Percentiles rank a stretch among this genome's conserved stretches.
phyloP scores from a whole-genome alignment of 2,329 filamentous ascomycete species.

The Exophiala sideris region DNA sequence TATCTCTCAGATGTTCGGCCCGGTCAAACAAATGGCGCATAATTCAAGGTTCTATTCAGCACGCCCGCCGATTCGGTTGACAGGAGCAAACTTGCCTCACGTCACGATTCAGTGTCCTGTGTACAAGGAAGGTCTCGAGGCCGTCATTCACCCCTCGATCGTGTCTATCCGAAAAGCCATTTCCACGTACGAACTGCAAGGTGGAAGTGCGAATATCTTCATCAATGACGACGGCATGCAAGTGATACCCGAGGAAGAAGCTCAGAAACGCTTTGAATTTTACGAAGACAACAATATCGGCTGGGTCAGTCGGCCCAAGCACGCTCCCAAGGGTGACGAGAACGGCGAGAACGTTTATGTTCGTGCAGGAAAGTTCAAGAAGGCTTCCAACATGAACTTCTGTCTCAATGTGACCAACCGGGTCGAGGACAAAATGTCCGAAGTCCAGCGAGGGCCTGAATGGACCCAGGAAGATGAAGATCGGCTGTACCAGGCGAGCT shows the following conservation, averaged over 20 bases:
- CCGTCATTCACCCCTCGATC: constrained; percentile 61
- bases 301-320: constrained; percentile 49
- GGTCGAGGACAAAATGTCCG: constrained; percentile 57
- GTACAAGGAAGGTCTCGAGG: constrained; percentile 76
- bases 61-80: constrained; percentile 26
- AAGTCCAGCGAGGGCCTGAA: constrained; percentile 6
- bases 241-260: constrained; percentile 41
- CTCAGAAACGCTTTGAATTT: constrained; percentile 44
- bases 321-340: constrained; percentile 44
- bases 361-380: constrained; percentile 66
- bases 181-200: constrained; percentile 56
- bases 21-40: constrained; percentile 40
- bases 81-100: constrained; percentile 39
- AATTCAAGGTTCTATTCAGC: constrained; percentile 47
- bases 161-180: constrained; percentile 57
- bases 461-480: constrained; percentile 38
- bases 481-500: constrained; percentile 48
- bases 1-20: constrained; percentile 43
- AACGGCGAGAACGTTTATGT: constrained; percentile 20
- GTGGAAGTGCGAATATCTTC: constrained; percentile 38
- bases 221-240: constrained; percentile 42
- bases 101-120: constrained; percentile 81
- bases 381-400: constrained; percentile 75
- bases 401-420: constrained; percentile 60
- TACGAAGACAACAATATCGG: constrained; percentile 51